phyloP scores from a whole-genome alignment of 169 alveolate species.

The Cardiosporidium cionae region DNA sequence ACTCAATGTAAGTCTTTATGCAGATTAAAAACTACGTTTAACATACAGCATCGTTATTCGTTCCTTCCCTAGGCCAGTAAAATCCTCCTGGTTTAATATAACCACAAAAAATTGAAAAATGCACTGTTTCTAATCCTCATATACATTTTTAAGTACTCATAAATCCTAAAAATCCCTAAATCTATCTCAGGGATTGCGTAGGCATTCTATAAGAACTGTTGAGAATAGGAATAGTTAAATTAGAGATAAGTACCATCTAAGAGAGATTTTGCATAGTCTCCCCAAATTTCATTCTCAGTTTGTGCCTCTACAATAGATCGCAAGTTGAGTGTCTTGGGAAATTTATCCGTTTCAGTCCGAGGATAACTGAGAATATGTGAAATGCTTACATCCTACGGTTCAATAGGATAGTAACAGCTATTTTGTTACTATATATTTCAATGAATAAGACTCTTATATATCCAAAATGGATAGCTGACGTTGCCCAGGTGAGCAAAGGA shows the following conservation, averaged over 20 bases:
- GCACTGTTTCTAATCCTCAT: not conserved
- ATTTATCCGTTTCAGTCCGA: constrained; percentile 96
- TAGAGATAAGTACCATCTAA: constrained; percentile 10
- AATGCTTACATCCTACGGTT: too few relatives aligned
- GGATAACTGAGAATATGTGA: constrained; percentile 92
- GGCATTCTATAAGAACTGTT: not conserved
- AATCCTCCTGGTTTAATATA: constrained; percentile 32
- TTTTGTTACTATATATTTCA: too few relatives aligned
- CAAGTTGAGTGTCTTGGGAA: constrained; percentile 78
- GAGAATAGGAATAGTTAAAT: not conserved
- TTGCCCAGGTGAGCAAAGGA: too few relatives aligned
- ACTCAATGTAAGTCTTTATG: not conserved
- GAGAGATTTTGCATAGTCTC: constrained; percentile 74
- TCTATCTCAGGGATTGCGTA: not conserved
- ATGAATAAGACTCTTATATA: too few relatives aligned
- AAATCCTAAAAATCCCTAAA: not conserved
- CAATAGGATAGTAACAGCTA: too few relatives aligned
- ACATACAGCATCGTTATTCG: constrained; percentile 70
- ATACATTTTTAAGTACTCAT: not conserved
- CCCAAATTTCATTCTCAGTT: constrained; percentile 66
- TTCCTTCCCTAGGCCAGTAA: constrained; percentile 73
- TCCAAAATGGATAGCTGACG: too few relatives aligned
- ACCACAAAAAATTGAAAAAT: not conserved
- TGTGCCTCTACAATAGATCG: constrained; percentile 57
- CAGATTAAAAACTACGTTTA: not conserved